Conservation (phyloP, 805 yeast genomes). For the Monosporozyma solicola region DNA sequence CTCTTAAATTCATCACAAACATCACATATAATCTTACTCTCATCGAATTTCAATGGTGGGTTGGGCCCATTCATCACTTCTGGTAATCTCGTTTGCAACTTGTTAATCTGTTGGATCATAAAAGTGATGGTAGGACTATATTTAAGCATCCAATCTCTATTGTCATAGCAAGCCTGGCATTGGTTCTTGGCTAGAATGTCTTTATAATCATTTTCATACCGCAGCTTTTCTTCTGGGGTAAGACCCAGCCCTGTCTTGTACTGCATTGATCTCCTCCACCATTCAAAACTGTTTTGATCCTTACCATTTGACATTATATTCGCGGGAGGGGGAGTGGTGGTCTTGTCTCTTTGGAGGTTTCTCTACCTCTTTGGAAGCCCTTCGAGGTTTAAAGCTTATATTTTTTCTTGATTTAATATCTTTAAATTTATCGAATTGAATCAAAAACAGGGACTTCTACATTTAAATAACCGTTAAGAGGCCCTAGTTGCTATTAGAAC, state of each 20-base stretch:
- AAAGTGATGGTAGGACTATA: slow-evolving; percentile 81
- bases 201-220: slow-evolving; percentile 51
- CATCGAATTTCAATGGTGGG: slow-evolving; percentile 14
- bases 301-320: not conserved
- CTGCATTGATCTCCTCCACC: slow-evolving; percentile 71
- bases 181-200: slow-evolving; percentile 28
- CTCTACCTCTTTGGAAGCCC: too few species aligned
- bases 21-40: slow-evolving; percentile 52
- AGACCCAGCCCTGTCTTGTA: slow-evolving; percentile 66
- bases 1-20: slow-evolving; percentile 74
- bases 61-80: not conserved
- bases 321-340: too few species aligned
- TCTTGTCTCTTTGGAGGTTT: too few species aligned
- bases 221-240: slow-evolving; percentile 39
- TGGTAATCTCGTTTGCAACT: slow-evolving; percentile 33
- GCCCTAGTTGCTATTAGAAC: too few species aligned
- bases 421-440: too few species aligned
- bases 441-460: too few species aligned
- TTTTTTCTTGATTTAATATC: too few species aligned
- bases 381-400: too few species aligned
- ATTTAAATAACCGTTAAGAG: not conserved
- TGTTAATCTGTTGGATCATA: slow-evolving; percentile 74
- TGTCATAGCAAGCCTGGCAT: slow-evolving; percentile 64
- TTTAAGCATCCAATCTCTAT: slow-evolving; percentile 68
- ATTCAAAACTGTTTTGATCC: slow-evolving; percentile 41